Base-by-base conservation (phyloP, 2,329 filamentous ascomycete species). In the Diplodia scrobiculata region DNA sequence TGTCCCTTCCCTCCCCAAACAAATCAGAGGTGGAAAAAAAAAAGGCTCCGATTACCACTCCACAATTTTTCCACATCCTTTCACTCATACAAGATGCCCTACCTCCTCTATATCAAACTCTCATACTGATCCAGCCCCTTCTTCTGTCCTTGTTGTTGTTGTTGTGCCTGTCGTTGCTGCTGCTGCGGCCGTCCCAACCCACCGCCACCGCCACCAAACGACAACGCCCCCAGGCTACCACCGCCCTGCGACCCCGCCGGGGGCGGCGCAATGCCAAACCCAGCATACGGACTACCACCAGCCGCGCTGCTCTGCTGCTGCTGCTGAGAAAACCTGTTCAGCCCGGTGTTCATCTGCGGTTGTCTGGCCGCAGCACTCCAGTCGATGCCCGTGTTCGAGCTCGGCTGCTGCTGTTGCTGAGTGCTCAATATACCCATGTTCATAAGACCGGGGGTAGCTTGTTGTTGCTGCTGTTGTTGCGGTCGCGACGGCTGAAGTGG, bases 101-200 rank as follows among this genome's bases (percentile, higher is more conserved):
- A 3, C 5, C 25, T 29, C 25, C 27, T 29, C 52, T 65, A 89
- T 70, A 90, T 75, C 70, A 90, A 74, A 78, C 88, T 90, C 75
- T 88, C 84, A 69, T 89, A 90, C 77, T 87, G 88, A 76, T 89
- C 87, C 77, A 90, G 78, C 0, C 87, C 86, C 5, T 83, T 82
- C 71, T 81, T 83, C 66, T 69, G 67, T 25, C 55, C 71, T 69
- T 70, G 75, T 73, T 69, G 72, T 70, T 63, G 67, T 66, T 52
- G n/a, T 48, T 38, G 52, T 32, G 51, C 48, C 67, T 69, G 69
- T 11, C 19, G 41, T 14, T 62, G 58, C 27, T 14, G 71, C 29
- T 68, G 48, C 17, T 41, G 71, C 29, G 72, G 65, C 69, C 68
- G 48, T 14, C 25, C 34, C 58, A 19, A 9, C 25, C 7, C 45